A percentile compares a stretch with the other conserved stretches of the same genome.
These are phyloP conservation scores for Colletotrichum musae DNA, from an alignment of 2,329 filamentous ascomycete species.

Conservation along the genomic window DNA sequence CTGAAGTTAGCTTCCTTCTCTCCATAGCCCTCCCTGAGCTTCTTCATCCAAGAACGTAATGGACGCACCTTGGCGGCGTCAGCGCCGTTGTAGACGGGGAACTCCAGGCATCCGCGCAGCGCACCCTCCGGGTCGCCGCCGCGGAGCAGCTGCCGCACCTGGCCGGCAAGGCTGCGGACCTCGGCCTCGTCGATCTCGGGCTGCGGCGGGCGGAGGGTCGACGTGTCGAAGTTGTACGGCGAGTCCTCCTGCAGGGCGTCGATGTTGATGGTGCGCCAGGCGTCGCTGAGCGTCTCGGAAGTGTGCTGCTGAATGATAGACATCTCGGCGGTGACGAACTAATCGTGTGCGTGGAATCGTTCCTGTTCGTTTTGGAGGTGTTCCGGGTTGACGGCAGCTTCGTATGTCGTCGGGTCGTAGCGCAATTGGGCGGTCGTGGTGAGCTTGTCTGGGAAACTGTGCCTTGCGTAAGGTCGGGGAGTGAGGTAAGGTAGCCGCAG, in stretches of 20 bases:
- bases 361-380: not conserved
- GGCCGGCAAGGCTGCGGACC: slow-evolving; percentile 81
- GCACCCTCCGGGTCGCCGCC: slow-evolving; percentile 92
- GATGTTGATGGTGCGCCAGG: slow-evolving; percentile 93
- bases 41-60: not conserved
- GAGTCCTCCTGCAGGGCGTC: slow-evolving; percentile 93
- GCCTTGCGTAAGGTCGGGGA: slow-evolving; percentile 30
- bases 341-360: not conserved
- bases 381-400: not conserved
- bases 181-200: slow-evolving; percentile 83
- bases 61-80: slow-evolving; percentile 70
- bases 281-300: slow-evolving; percentile 71
- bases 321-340: slow-evolving; percentile 52
- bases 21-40: not conserved
- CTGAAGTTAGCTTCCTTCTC: not conserved
- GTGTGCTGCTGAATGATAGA: slow-evolving; percentile 79
- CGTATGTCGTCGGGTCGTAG: not conserved
- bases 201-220: slow-evolving; percentile 83
- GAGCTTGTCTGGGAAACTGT: slow-evolving; percentile 6
- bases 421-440: slow-evolving; percentile 21
- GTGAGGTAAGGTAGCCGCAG: slow-evolving; percentile 39
- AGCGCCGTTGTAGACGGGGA: slow-evolving; percentile 79
- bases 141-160: slow-evolving; percentile 89
- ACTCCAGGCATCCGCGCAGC: slow-evolving; percentile 86
- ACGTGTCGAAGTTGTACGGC: slow-evolving; percentile 89